Evolutionary conservation across 2,329 filamentous ascomycete species (phyloP).

Genomic region (Alternaria metachromatica): DNA sequence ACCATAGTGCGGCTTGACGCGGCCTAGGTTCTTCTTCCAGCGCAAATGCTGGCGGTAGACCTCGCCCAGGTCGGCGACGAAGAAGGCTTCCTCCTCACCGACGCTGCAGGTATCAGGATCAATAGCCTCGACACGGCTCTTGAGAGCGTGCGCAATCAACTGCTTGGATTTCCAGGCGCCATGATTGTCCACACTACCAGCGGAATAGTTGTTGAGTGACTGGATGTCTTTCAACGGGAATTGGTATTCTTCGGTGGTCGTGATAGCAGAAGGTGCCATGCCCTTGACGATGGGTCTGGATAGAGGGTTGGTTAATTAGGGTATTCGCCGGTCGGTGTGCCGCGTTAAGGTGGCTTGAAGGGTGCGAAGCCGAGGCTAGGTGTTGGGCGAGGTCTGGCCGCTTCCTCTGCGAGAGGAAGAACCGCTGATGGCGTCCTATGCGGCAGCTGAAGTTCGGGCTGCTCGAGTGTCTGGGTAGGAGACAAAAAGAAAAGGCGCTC

Average conservation of each 20-base stretch:
- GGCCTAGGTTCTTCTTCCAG: slow-evolving; percentile 93
- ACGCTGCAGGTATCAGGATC: slow-evolving; percentile 87
- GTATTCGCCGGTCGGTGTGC: slow-evolving; percentile 31
- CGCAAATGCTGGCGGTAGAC: slow-evolving; percentile 98
- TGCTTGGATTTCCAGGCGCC: slow-evolving; percentile 69
- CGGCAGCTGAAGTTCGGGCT: slow-evolving; percentile 87
- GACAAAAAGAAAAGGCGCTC: slow-evolving; percentile 54
- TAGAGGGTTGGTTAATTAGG: slow-evolving; percentile 19
- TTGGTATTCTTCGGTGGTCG: slow-evolving; percentile 53
- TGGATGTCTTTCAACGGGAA: slow-evolving; percentile 49
- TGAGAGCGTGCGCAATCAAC: slow-evolving; percentile 85
- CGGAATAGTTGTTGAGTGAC: slow-evolving; percentile 35
- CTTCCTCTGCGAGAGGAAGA: slow-evolving; percentile 99
- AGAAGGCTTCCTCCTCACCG: slow-evolving; percentile 97
- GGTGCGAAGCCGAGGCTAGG: slow-evolving; percentile 87
- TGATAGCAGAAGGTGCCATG: slow-evolving; percentile 75
- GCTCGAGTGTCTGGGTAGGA: slow-evolving; percentile 58
- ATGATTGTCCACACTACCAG: slow-evolving; percentile 53
- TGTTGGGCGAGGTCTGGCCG: slow-evolving; percentile 89
- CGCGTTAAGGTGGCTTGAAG: slow-evolving; percentile 93
- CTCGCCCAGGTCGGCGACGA: slow-evolving; percentile 96
- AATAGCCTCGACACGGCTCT: slow-evolving; percentile 81
- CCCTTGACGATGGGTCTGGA: slow-evolving; percentile 55
- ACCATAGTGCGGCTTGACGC: slow-evolving; percentile 97
- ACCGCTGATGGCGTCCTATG: slow-evolving; percentile 98